Evolutionary conservation across 331 rosid species (phyloP).

Genomic region (Malus hybrid): DNA sequence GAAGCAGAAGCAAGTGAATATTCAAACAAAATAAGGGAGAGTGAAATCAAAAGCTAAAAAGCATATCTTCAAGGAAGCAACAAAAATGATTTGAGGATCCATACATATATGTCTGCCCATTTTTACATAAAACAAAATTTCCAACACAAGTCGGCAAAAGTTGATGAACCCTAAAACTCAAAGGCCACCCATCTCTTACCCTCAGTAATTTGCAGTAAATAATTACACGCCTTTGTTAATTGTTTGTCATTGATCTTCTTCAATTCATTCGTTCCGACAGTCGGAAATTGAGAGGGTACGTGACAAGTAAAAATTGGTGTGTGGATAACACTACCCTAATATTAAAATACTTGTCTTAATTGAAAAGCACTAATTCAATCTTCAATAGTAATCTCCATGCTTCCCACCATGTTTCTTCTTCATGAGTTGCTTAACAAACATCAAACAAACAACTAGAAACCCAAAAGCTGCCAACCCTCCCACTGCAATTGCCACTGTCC

Average conservation of each 20-base stretch:
- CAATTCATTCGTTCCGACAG: accelerated
- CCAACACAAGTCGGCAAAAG: constrained; percentile 16
- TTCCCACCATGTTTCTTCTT: constrained; percentile 61
- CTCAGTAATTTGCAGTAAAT: constrained; percentile 1
- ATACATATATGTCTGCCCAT: neutral
- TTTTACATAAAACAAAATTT: neutral
- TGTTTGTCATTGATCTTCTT: too few species aligned
- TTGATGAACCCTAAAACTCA: constrained; percentile 1
- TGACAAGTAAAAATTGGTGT: too few species aligned
- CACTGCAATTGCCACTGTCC: constrained; percentile 74
- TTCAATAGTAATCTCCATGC: constrained; percentile 25
- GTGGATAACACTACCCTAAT: too few species aligned
- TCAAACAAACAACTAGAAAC: constrained; percentile 55
- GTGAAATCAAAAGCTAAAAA: constrained; percentile 7
- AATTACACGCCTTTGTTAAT: neutral
- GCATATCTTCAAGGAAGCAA: neutral
- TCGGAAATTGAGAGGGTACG: too few species aligned
- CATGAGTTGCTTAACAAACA: constrained; percentile 42
- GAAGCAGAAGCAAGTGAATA: neutral
- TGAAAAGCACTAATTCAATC: neutral
- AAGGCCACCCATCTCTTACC: neutral
- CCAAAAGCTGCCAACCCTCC: constrained; percentile 88
- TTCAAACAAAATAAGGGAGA: neutral
- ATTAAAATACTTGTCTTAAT: neutral
- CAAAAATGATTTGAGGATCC: neutral